A percentile compares a stretch with the other conserved stretches of the same genome.
phyloP scores from a whole-genome alignment of 192 early-diverging fungal species.

The Diversispora eburnea region DNA sequence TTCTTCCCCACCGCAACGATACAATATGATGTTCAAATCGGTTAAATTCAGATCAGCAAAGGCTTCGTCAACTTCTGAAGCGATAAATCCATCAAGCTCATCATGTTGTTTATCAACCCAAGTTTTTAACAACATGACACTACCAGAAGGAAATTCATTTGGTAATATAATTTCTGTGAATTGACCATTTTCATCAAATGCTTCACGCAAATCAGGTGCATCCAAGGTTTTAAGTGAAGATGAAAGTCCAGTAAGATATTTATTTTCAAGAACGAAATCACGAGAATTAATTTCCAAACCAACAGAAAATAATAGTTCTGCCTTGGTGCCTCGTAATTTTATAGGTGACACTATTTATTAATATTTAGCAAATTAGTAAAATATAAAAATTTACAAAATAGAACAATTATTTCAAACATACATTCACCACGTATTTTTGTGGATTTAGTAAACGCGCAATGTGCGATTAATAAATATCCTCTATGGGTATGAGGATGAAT shows the following conservation, averaged over 20 bases:
- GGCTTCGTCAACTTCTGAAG: slow-evolving; percentile 60
- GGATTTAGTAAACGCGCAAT: slow-evolving; percentile 73
- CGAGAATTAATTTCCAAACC: slow-evolving; percentile 47
- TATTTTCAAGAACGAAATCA: slow-evolving; percentile 28
- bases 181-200: slow-evolving; percentile 49
- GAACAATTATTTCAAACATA: background rate
- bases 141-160: slow-evolving; percentile 78
- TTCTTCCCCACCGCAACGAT: slow-evolving; percentile 87
- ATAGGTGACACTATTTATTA: slow-evolving; percentile 49
- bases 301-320: slow-evolving; percentile 53
- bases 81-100: slow-evolving; percentile 57
- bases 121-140: slow-evolving; percentile 69
- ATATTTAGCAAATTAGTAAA: background rate
- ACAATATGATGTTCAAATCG: slow-evolving; percentile 85
- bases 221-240: slow-evolving; percentile 48
- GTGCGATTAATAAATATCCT: slow-evolving; percentile 88
- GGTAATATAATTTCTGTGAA: slow-evolving; percentile 62
- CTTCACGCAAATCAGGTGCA: slow-evolving; percentile 44
- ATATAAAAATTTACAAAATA: background rate
- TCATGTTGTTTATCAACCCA: slow-evolving; percentile 48
- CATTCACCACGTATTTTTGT: slow-evolving; percentile 32
- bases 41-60: slow-evolving; percentile 54
- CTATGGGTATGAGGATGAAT: slow-evolving; percentile 86
- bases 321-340: slow-evolving; percentile 56
- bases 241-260: slow-evolving; percentile 43